phyloP scores from a whole-genome alignment of 768 basidiomycete genomes.

The Suillus discolor region DNA sequence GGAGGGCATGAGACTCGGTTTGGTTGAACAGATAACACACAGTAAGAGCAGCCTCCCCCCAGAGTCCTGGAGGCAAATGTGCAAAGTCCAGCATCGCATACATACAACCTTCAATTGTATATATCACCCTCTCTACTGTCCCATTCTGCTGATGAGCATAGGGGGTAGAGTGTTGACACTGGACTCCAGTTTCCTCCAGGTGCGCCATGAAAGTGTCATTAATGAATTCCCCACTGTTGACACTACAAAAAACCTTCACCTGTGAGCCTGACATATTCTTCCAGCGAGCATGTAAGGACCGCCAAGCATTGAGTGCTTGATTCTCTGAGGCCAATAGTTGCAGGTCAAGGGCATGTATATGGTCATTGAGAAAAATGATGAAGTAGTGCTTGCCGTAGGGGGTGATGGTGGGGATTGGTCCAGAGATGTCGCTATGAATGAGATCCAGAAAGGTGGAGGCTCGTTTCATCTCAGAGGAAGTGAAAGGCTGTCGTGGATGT shows the following conservation, averaged over 20 bases:
- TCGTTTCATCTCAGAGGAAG: no score
- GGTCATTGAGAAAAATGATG: no score
- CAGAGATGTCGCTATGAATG: not conserved
- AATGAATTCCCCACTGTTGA: not conserved
- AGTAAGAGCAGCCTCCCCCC: not conserved
- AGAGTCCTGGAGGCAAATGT: not conserved
- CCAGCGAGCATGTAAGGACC: not conserved
- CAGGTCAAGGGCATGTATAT: no score
- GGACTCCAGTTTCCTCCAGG: rapidly evolving
- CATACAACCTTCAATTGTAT: not conserved
- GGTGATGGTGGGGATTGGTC: no score
- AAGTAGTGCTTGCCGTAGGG: no score
- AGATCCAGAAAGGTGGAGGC: not conserved
- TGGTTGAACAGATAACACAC: not conserved
- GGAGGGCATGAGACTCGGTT: not conserved
- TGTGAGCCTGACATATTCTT: not conserved
- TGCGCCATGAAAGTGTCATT: rapidly evolving
- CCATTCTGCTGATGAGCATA: not conserved
- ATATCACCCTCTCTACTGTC: not conserved
- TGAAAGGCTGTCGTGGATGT: no score
- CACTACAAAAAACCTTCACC: not conserved
- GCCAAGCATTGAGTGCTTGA: no score
- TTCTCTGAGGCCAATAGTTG: no score
- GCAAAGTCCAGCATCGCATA: not conserved
- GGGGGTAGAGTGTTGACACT: not conserved